Evolutionary conservation across 495 filamentous ascomycete genomes (phyloP).

Genomic region (Aspergillus indologenus): DNA sequence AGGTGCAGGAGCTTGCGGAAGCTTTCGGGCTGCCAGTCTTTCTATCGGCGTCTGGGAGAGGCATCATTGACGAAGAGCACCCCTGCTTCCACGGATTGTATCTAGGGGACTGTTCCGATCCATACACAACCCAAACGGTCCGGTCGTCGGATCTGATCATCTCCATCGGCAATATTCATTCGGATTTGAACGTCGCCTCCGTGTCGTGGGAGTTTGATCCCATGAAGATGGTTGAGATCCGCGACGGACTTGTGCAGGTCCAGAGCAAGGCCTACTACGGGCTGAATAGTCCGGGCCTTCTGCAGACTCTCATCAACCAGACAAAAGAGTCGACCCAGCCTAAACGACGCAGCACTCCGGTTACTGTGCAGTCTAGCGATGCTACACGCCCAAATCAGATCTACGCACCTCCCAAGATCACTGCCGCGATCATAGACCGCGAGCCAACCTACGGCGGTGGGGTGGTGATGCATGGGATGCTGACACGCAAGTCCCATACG

Average conservation of each 20-base stretch:
- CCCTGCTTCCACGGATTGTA: constrained; percentile 32
- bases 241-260: background rate
- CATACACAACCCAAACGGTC: background rate
- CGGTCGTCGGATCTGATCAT: constrained; percentile 18
- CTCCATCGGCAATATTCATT: background rate
- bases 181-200: background rate
- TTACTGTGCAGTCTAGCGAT: too few species aligned
- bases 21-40: constrained; percentile 28
- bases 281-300: background rate
- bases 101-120: constrained; percentile 26
- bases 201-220: background rate
- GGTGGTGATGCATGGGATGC: background rate
- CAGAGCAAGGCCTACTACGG: background rate
- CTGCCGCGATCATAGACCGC: too few species aligned
- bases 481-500: background rate
- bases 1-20: constrained; percentile 23
- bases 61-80: constrained; percentile 29
- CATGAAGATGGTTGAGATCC: background rate
- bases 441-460: background rate
- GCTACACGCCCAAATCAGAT: too few species aligned
- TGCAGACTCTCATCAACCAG: background rate
- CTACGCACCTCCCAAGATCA: background rate
- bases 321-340: background rate
- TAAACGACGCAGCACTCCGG: background rate
- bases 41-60: constrained; percentile 30